phyloP scores from a whole-genome alignment of 345 rosid species.

The Stellera chamaejasme region DNA sequence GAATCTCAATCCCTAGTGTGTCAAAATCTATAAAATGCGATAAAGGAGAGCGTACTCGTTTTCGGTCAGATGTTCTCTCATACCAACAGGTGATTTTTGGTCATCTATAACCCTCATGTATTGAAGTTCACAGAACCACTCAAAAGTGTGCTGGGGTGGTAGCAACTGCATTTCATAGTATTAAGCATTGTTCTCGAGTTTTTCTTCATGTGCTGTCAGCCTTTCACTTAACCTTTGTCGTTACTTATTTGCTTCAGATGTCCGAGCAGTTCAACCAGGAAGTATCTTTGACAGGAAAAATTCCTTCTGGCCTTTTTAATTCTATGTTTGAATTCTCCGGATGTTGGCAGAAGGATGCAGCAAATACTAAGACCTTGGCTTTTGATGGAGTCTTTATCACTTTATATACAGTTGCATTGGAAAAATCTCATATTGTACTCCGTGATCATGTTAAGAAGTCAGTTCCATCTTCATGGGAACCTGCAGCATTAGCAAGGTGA shows the following conservation, averaged over 20 bases:
- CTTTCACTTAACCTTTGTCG: constrained; percentile 4
- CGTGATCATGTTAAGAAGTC: constrained; percentile 58
- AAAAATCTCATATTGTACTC: constrained; percentile 55
- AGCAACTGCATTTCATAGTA: too few species aligned
- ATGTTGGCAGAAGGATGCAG: constrained; percentile 93
- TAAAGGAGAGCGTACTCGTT: constrained; percentile 57
- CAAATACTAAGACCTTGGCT: constrained; percentile 84
- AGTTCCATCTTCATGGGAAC: constrained; percentile 68
- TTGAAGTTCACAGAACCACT: too few species aligned
- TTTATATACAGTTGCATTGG: constrained; percentile 56
- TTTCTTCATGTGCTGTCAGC: background rate
- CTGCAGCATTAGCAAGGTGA: constrained; percentile 69
- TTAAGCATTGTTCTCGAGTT: background rate
- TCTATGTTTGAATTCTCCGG: constrained; percentile 84
- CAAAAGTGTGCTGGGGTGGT: too few species aligned
- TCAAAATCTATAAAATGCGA: constrained; percentile 80
- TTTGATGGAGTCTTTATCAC: constrained; percentile 78
- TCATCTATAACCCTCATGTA: too few species aligned
- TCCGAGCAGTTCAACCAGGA: constrained; percentile 96
- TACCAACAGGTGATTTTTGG: constrained; percentile 46
- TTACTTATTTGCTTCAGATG: constrained; percentile 44
- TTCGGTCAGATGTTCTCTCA: constrained; percentile 60
- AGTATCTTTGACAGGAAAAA: constrained; percentile 75
- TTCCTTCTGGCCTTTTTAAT: constrained; percentile 90
- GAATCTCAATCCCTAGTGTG: constrained; percentile 63